phyloP scores from a whole-genome alignment of 2,329 filamentous ascomycete species.

The Aureobasidium vineae region DNA sequence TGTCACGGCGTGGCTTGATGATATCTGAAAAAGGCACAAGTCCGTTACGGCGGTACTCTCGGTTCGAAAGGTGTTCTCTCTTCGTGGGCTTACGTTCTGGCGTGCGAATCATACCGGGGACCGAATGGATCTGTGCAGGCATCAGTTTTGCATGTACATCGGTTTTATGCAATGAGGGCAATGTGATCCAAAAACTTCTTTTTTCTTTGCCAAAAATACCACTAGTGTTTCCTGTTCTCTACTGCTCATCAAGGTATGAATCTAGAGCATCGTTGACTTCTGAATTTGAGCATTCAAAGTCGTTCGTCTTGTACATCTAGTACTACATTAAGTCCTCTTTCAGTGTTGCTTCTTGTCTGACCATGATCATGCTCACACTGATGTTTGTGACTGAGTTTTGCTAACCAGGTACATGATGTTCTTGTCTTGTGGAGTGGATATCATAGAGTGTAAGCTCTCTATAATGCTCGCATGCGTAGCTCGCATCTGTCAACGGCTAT shows the following conservation, averaged over 20 bases:
- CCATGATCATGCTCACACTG: background rate
- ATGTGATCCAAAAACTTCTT: conserved; percentile 28
- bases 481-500: background rate
- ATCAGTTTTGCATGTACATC: conserved; percentile 27
- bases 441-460: background rate
- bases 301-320: background rate
- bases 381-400: background rate
- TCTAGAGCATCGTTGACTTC: background rate
- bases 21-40: conserved; percentile 27
- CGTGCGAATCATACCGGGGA: conserved; percentile 27
- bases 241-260: conserved; percentile 3
- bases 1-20: conserved; percentile 26
- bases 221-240: conserved; percentile 18
- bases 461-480: background rate
- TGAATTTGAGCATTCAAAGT: background rate
- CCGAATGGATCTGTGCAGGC: conserved; percentile 27
- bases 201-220: conserved; percentile 26
- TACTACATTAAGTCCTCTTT: no score
- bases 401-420: background rate
- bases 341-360: background rate
- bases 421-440: background rate
- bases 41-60: conserved; percentile 27
- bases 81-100: conserved; percentile 27
- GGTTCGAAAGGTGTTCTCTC: conserved; percentile 27
- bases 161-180: conserved; percentile 29